A percentile compares a stretch with the other conserved stretches of the same genome.
phyloP scores from a whole-genome alignment of 2,329 filamentous ascomycete species.

The Clonostachys rosea region DNA sequence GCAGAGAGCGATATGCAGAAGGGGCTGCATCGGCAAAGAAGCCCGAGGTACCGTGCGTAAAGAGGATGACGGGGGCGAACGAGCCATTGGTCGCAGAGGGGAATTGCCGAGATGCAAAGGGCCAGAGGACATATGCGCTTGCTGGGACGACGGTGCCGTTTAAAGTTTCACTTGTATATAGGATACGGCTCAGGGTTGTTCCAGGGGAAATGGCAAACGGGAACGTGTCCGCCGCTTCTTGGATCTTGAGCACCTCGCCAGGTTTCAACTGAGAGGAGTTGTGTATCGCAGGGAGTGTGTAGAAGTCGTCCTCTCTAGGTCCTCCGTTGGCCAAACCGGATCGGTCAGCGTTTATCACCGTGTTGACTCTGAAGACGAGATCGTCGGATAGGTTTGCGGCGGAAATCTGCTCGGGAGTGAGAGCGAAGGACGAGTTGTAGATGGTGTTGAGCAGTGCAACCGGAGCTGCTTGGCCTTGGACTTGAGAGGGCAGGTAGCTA shows the following conservation, averaged over 20 bases:
- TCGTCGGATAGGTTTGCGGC: constrained; percentile 1
- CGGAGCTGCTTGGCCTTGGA: too few relatives aligned
- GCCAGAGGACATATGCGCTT: not conserved
- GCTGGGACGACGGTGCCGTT: not conserved
- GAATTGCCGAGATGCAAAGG: not conserved
- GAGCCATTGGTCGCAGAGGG: not conserved
- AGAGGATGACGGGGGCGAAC: constrained; percentile 22
- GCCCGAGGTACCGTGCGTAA: constrained; percentile 38
- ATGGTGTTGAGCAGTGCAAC: not conserved
- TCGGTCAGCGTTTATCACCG: constrained; percentile 5
- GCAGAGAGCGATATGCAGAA: constrained; percentile 28
- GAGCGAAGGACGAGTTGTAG: constrained; percentile 8
- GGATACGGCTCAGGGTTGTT: not conserved
- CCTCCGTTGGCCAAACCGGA: constrained; percentile 7
- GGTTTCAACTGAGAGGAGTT: not conserved
- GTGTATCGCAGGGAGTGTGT: not conserved
- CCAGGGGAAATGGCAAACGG: constrained; percentile 2
- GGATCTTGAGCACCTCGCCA: constrained; percentile 7
- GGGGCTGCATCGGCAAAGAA: constrained; percentile 27
- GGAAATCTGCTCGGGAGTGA: constrained; percentile 3
- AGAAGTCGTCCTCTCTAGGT: constrained; percentile 8
- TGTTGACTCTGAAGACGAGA: constrained; percentile 3
- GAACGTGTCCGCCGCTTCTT: constrained; percentile 3
- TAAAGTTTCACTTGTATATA: not conserved
- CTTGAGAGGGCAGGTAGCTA: too few relatives aligned